phyloP scores from a whole-genome alignment of 2,329 filamentous ascomycete species.

The Botrytis fabae region DNA sequence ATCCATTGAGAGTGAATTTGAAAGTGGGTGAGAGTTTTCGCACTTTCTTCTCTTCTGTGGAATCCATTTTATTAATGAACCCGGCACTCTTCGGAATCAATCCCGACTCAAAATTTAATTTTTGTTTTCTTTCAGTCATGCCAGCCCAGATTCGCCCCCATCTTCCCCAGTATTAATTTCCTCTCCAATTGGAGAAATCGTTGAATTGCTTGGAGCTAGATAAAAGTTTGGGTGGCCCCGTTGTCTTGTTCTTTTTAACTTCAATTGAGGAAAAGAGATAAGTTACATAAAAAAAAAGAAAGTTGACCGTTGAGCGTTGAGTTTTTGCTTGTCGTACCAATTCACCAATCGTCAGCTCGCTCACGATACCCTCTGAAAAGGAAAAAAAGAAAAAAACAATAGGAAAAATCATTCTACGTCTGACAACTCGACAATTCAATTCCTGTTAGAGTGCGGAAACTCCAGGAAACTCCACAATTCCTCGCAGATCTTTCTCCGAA shows the following conservation, averaged over 20 bases:
- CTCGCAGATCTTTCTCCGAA: conserved; percentile 15
- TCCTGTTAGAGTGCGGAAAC: not conserved
- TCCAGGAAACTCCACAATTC: conserved; percentile 9
- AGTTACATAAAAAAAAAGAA: not conserved
- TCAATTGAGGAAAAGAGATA: not conserved
- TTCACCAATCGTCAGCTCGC: not conserved
- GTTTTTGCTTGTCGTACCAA: not conserved
- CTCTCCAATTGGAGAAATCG: not conserved
- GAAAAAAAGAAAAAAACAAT: not conserved
- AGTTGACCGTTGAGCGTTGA: not conserved
- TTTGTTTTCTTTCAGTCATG: not conserved
- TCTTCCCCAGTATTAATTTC: conserved; percentile 1
- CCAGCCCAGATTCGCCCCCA: not conserved
- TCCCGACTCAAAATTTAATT: not conserved
- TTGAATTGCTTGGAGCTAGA: not conserved
- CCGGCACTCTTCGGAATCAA: not conserved
- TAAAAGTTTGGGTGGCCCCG: not conserved
- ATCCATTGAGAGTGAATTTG: not conserved
- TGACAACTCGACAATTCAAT: conserved; percentile 1
- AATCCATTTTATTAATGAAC: not conserved
- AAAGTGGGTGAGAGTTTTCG: not conserved
- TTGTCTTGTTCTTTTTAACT: not conserved
- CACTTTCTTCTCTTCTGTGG: not conserved
- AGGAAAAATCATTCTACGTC: not conserved
- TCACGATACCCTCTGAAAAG: not conserved